Percentiles rank a stretch among this genome's conserved stretches.
Conservation (phyloP, 2,329 filamentous ascomycete genomes). For the Ophiocordyceps camponoti-rufipedis region DNA sequence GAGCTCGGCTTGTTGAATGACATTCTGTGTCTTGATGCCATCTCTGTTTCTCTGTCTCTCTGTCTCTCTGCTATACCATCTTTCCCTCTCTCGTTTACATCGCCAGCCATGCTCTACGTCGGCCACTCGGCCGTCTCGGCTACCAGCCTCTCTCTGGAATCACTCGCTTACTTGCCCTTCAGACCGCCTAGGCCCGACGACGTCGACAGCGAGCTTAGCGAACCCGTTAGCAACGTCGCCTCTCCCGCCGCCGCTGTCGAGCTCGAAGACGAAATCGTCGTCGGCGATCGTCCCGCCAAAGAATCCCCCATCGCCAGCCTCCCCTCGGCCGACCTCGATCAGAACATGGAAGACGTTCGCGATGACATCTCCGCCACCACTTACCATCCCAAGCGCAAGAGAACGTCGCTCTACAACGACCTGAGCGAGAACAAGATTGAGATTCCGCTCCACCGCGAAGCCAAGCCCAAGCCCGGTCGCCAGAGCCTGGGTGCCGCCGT, state of each 20-base stretch:
- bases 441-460: conserved; percentile 7
- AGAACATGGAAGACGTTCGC: conserved; percentile 22
- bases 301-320: conserved; percentile 14
- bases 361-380: conserved; percentile 18
- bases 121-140: too few species aligned
- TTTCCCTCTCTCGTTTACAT: not conserved
- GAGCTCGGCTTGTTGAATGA: too few species aligned
- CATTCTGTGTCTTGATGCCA: not conserved
- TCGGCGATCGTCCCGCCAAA: conserved; percentile 23
- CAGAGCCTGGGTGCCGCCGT: conserved; percentile 13
- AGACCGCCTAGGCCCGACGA: conserved; percentile 15
- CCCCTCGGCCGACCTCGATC: conserved; percentile 20
- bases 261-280: conserved; percentile 34
- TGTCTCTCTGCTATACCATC: not conserved
- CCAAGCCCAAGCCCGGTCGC: conserved; percentile 12
- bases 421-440: conserved; percentile 29
- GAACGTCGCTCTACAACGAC: conserved; percentile 29
- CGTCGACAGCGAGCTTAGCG: conserved; percentile 24
- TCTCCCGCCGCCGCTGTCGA: conserved; percentile 21
- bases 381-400: conserved; percentile 37
- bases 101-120: not conserved
- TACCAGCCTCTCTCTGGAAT: not conserved
- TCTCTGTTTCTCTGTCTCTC: not conserved
- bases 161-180: conserved; percentile 8
- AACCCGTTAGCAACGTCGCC: conserved; percentile 15